Conservation (phyloP, 108 stramenopile genomes). For the Cyclostephanos invisitatus region DNA sequence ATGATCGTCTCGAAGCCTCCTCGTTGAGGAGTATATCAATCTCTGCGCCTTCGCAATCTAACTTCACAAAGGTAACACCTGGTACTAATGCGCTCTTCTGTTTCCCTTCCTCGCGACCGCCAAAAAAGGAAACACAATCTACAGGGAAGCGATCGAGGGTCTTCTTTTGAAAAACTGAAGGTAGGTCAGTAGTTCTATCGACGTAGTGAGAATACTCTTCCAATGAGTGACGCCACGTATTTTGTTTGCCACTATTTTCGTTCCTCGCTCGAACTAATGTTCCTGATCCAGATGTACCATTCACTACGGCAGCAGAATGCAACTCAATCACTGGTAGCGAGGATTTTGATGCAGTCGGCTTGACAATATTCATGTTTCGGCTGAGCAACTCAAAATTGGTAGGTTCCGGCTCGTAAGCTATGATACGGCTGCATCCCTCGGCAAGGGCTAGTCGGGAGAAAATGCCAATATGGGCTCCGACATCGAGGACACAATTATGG, state of each 20-base stretch:
- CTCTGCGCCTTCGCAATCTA: constrained; percentile 62
- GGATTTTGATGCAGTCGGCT: constrained; percentile 1
- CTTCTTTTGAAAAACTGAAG: constrained; percentile 41
- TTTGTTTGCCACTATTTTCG: constrained; percentile 49
- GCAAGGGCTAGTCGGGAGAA: constrained; percentile 52
- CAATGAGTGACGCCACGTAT: constrained; percentile 56
- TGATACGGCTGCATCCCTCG: constrained; percentile 45
- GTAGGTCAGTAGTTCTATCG: constrained; percentile 39
- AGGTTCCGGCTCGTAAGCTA: constrained; percentile 59
- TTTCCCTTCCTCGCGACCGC: constrained; percentile 1
- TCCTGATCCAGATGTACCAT: constrained; percentile 20
- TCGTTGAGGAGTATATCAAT: constrained; percentile 53
- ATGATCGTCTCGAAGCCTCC: constrained; percentile 24
- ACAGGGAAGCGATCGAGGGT: constrained; percentile 43
- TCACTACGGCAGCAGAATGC: constrained; percentile 41
- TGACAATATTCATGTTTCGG: constrained; percentile 34
- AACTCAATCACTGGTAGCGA: constrained; percentile 18
- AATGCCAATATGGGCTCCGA: constrained; percentile 60
- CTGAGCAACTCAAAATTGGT: constrained; percentile 47
- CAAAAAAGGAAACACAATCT: constrained; percentile 47
- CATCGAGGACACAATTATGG: constrained; percentile 45
- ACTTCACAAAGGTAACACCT: constrained; percentile 59
- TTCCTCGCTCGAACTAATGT: constrained; percentile 50
- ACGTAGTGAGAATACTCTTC: constrained; percentile 58
- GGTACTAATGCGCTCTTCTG: constrained; percentile 27